A percentile compares a stretch with the other conserved stretches of the same genome.
Evolutionary conservation across 331 rosid genomes (phyloP).

Genomic region (Phaseolus coccineus): DNA sequence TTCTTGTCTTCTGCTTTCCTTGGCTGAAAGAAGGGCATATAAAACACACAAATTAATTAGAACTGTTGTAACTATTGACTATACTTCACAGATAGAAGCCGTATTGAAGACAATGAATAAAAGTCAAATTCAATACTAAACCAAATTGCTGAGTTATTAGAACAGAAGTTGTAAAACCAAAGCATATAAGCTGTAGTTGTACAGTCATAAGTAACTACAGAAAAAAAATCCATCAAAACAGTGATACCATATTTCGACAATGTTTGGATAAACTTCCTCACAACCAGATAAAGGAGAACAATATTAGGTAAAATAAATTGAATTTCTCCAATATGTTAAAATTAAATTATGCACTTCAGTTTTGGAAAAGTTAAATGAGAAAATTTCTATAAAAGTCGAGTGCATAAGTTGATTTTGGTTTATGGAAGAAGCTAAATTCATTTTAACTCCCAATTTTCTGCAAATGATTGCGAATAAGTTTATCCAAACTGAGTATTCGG

Average conservation of each 20-base stretch:
- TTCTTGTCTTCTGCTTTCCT: conserved; percentile 94
- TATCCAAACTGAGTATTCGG: not conserved
- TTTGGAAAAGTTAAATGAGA: not conserved
- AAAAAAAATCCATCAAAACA: conserved; percentile 8
- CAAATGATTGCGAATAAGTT: not conserved
- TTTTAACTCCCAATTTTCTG: too few species aligned
- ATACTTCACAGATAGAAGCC: not conserved
- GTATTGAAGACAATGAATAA: conserved; percentile 13
- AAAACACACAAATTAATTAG: conserved; percentile 13
- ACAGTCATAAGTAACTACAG: conserved; percentile 4
- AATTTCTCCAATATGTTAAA: too few species aligned
- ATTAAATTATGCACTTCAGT: not conserved
- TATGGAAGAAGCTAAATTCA: not conserved
- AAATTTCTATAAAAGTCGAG: too few species aligned
- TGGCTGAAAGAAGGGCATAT: conserved; percentile 66
- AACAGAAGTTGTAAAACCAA: conserved; percentile 19
- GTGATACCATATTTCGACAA: not conserved
- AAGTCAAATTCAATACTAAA: not conserved
- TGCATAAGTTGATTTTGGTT: not conserved
- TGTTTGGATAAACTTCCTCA: too few species aligned
- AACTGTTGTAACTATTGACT: not conserved
- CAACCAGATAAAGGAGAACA: not conserved
- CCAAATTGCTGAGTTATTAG: not conserved
- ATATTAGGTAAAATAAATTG: too few species aligned
- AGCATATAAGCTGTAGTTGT: not conserved